Base-by-base conservation (phyloP, 1,284 basidiomycete genomes). In the Takashimella tepidaria region DNA sequence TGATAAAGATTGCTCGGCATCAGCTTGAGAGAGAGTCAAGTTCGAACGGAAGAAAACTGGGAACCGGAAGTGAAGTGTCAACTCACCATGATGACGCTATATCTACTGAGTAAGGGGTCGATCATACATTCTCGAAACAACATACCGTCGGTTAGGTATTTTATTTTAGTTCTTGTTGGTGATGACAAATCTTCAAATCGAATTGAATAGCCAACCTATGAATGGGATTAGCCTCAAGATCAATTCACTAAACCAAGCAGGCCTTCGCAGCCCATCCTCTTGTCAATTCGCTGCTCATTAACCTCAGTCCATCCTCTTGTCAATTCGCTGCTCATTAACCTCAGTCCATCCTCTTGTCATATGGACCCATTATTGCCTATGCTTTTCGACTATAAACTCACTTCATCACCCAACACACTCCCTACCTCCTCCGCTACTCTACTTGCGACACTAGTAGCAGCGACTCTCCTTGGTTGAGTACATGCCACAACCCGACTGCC, bases 141-240 rank as follows among this genome's bases (percentile, higher is more conserved):
- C 83, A 97, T 93, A 42, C 96, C 95, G 72, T 99, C 96, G 24
- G 96, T 98, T 83, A 98, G 83, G 76, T 98, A 98, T 54, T 92
- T 84, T 69, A 98, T 89, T n/a, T 89, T 81, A 0, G 95, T 98
- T 47, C 83, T 79, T 51, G 85, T 79, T 68, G 85, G 85, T 70
- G 81, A 83, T 65, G 87, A 88, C 44, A 92, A 83, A 68, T 98
- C 93, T 74, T 99, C 96, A 62, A 98, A 98, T 11, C 96, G 86
- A 61, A 99, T 97, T 3, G 91, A 90, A 72, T 98, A 99, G 5
- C 96, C 95, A 57, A 98, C 92, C 88, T 91, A 51, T 2, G 55
- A 37, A 23, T 49, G 11, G 5, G 22, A n/a, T n/a, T n/a, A n/a
- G n/a, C n/a, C n/a, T n/a, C n/a, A n/a, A n/a, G n/a, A n/a, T n/a